phyloP scores from a whole-genome alignment of 148 eudicot genomes.

The Amaranthus hypochondriacus region DNA sequence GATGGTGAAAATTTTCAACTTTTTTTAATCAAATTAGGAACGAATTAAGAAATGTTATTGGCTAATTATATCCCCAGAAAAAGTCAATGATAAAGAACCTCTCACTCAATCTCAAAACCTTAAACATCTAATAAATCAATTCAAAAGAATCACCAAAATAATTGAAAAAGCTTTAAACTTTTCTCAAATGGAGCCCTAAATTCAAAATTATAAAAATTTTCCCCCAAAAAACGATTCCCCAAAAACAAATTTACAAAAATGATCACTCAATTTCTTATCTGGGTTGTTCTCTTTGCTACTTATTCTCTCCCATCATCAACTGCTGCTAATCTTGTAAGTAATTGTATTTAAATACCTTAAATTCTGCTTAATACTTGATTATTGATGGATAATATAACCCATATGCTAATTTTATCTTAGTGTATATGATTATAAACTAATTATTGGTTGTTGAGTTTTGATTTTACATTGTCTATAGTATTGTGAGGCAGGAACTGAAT shows the following conservation, averaged over 20 bases:
- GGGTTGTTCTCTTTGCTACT: constrained; percentile 7
- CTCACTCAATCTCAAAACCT: neutral
- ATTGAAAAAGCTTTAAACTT: neutral
- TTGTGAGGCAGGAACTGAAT: constrained; percentile 62
- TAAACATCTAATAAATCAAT: neutral
- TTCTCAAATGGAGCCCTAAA: neutral
- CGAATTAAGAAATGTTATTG: neutral
- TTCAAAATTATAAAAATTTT: neutral
- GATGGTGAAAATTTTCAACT: too few species aligned
- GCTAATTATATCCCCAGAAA: neutral
- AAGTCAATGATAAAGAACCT: constrained; percentile 17
- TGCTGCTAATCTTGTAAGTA: constrained; percentile 22
- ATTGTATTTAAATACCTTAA: neutral
- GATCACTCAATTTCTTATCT: constrained; percentile 12
- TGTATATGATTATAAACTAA: neutral
- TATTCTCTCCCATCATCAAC: constrained; percentile 12
- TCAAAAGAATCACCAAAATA: neutral
- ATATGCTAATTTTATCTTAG: neutral
- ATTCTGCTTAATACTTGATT: neutral
- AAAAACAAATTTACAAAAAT: constrained; percentile 4
- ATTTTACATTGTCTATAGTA: constrained; percentile 35
- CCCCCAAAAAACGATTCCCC: too few species aligned
- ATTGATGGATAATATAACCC: neutral
- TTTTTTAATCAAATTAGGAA: neutral
- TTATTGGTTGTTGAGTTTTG: neutral